Evolutionary conservation across 1,284 basidiomycete species (phyloP), one percentile per base, ranked within the genome.

Genomic region (Xerocomus cyaneibrunnescens): DNA sequence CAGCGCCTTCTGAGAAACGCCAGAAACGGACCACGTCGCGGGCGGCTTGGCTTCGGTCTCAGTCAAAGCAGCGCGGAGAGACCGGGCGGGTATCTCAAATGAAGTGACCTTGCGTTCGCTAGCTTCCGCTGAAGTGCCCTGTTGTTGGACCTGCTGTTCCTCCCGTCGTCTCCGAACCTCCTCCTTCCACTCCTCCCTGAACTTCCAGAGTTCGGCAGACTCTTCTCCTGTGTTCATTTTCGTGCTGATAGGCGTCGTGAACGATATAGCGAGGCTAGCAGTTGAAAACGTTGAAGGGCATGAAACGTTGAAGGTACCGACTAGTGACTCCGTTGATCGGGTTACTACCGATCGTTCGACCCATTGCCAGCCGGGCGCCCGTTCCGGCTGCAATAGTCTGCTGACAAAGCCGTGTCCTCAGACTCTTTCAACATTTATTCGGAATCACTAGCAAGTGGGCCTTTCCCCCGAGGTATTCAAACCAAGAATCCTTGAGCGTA

Each of bases 111-210:
- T 49, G 32, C 12, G 43, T 19, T 44, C 48, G 23, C n/a, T 25
- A 23, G 37, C 34, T 32, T 45, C 44, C 2, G 43, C 34, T 7
- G 46, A 14, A 25, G 35, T 7, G 13, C 32, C 40, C 28, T 49
- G 55, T 22, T 44, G 57, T 32, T 48, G 50, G 21, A 19, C 34
- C n/a, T 47, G 53, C 16, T 51, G 64, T 25, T 62, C 54, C 43
- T 56, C 65, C 51, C 67, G 77, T 47, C 76, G 76, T 52, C 63
- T 73, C 54, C 75, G 72, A 50, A 88, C 80, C 67, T 87, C 92
- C 43, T 77, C 78, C 54, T 78, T 79, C 89, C 89, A 94, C 72
- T 82, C 79, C 52, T 82, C 77, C 65, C 89, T 79, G 69, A 94
- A 91, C 39, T 71, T 68, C 12, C 76, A 80, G 52, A 93, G 80